Evolutionary conservation across 2,329 filamentous ascomycete species (phyloP), one percentile per base, ranked within the genome.

Genomic region (Nigrospora sphaerica): DNA sequence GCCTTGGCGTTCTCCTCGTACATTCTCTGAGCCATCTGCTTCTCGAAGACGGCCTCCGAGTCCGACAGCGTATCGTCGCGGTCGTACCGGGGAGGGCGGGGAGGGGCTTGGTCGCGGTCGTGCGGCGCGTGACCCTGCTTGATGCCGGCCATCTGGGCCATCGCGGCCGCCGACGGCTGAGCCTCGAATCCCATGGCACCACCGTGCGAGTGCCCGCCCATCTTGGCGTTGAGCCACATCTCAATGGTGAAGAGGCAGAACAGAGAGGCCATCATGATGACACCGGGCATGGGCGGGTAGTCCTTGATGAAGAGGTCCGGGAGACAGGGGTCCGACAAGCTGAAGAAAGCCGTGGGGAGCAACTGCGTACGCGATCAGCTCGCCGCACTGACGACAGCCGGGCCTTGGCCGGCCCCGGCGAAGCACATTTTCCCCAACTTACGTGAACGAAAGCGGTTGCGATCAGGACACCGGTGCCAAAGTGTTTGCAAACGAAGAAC

Each of bases 401-500:
- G 13, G 34, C 23, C 7, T 28, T 39, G 34, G 17, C 16, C 19
- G 31, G 6, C 35, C 5, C 7, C 13, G 18, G 14, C 32, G 37
- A 3, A 19, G 32, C 17, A 14, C 12, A 13, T 3, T 35, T 9
- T 10, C 38, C n/a, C n/a, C 35, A 14, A 62, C 71, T 54, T 56
- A 81, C 72, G 71, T 88, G 84, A 17, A 87, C 83, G 54, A 88
- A 88, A 3, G 84, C 84, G 2, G 84, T 88, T 23, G 84, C 83
- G 47, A 88, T 77, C 34, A 88, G 69, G 16, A 88, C 84, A 50
- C 84, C 84, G 1, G 84, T 88, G 59, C 84, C 81, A 52, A 85
- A 84, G 55, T 82, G 78, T 54, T 82, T 82, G 63, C 77, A 81
- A 46, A 77, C 74, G 58, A 82, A 82, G 62, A 82, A 81, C 32